Conservation (phyloP, 2,329 filamentous ascomycete species). For the Nemania serpens region DNA sequence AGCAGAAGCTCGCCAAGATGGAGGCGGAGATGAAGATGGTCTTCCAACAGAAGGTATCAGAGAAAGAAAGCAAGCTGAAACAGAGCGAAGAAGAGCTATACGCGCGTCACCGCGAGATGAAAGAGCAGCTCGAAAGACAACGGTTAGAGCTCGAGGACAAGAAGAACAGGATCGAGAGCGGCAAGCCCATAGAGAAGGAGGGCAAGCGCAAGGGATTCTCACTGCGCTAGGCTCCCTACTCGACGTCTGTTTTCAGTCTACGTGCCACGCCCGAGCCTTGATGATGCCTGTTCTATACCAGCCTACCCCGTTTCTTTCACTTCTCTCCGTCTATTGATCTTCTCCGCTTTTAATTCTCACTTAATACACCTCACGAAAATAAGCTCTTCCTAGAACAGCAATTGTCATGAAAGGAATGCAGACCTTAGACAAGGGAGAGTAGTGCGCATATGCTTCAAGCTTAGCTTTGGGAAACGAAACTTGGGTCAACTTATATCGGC, state of each 20-base stretch:
- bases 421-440: constrained; percentile 5
- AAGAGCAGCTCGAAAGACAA: constrained; percentile 97
- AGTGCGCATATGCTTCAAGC: constrained; percentile 26
- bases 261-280: constrained; percentile 61
- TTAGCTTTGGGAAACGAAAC: constrained; percentile 26
- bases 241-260: constrained; percentile 42
- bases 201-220: constrained; percentile 99
- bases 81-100: constrained; percentile 99
- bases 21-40: constrained; percentile 99
- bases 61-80: constrained; percentile 99
- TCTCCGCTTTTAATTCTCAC: constrained; percentile 52
- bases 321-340: constrained; percentile 46
- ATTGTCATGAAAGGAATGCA: constrained; percentile 26
- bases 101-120: constrained; percentile 98
- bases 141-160: constrained; percentile 96
- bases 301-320: constrained; percentile 53
- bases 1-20: constrained; percentile 99
- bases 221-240: constrained; percentile 70
- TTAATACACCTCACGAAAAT: constrained; percentile 49
- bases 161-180: constrained; percentile 93
- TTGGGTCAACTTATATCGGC: constrained; percentile 2
- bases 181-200: constrained; percentile 95
- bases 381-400: constrained; percentile 35
- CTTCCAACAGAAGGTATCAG: constrained; percentile 99
- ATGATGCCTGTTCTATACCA: constrained; percentile 65